Base-by-base conservation (phyloP, 1,284 basidiomycete genomes). In the Trametes hirsuta region DNA sequence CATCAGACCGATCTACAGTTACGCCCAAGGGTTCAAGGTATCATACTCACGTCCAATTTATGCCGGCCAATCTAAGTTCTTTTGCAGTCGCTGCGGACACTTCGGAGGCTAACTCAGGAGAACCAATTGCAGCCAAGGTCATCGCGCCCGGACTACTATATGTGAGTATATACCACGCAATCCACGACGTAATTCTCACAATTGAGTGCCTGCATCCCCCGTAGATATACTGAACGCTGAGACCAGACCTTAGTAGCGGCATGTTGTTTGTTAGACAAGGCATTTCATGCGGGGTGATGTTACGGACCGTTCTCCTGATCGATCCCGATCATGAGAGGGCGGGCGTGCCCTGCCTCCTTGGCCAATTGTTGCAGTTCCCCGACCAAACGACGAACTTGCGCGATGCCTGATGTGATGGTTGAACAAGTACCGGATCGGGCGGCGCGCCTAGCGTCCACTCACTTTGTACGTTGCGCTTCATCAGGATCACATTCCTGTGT, bases 241-340 rank as follows among this genome's bases (percentile, higher is more conserved):
- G 21, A 86, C 84, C 4, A 88, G 76, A 42, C 87, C 87, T 88
- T 61, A 11, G 22, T 21, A 47, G 10, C 34, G n/a, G 8, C 42
- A n/a, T 5, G 10, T 53, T 8, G 15, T 5, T 30, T n/a, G 18
- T 40, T 6, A 18, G 24, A 3, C 1, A 14, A 9, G 35, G 42
- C 21, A 8, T 37, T 18, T 47, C 36, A 24, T 25, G 11, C 12
- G 18, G 34, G 24, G n/a, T 14, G 45, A 21, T 10, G 10, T 15
- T 21, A 58, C 74, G 9, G 50, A 82, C 87, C 88, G 66, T 87
- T 87, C 69, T 90, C 88, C 71, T 90, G 88, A 74, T 90, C 87
- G 15, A 82, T 88, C 1, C 87, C 86, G 49, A 90, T 84, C 67
- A 89, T 76, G 24, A 90, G 74, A 1, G 86, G 87, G 9, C 65